phyloP scores from a whole-genome alignment of 2,329 filamentous ascomycete species.

The Pseudogymnoascus sp. region DNA sequence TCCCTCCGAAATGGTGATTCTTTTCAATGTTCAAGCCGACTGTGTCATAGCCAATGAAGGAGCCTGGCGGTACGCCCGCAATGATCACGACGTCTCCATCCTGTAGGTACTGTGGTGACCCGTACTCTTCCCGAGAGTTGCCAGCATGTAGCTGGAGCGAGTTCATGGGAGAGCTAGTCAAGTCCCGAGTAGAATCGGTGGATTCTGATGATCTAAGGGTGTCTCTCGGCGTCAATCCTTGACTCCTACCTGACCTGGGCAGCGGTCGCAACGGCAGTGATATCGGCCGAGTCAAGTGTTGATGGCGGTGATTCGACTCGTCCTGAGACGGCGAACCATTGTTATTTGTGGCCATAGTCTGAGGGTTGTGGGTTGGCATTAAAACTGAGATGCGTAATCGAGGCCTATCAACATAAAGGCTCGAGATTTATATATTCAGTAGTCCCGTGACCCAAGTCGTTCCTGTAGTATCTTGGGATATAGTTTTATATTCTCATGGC shows the following conservation, averaged over 20 bases:
- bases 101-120: conserved; percentile 25
- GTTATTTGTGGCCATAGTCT: neutral
- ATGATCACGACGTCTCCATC: conserved; percentile 43
- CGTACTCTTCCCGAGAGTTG: conserved; percentile 14
- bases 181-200: neutral
- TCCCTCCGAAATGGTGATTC: conserved; percentile 43
- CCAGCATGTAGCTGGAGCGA: conserved; percentile 32
- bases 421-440: conserved; percentile 33
- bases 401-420: neutral
- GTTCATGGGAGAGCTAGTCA: conserved; percentile 29
- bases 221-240: neutral
- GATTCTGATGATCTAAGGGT: neutral
- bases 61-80: conserved; percentile 37
- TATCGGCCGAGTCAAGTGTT: neutral
- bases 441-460: conserved; percentile 27
- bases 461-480: neutral
- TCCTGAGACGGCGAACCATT: neutral
- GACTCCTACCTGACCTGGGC: neutral
- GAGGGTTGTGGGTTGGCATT: neutral
- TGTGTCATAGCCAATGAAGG: conserved; percentile 25
- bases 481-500: neutral
- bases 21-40: conserved; percentile 40
- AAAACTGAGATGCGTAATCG: neutral
- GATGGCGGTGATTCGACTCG: neutral
- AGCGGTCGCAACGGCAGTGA: neutral